These are phyloP conservation scores for Saccharomyces pastorianus DNA, from an alignment of 1,139 yeast species.

Conservation along the genomic window DNA sequence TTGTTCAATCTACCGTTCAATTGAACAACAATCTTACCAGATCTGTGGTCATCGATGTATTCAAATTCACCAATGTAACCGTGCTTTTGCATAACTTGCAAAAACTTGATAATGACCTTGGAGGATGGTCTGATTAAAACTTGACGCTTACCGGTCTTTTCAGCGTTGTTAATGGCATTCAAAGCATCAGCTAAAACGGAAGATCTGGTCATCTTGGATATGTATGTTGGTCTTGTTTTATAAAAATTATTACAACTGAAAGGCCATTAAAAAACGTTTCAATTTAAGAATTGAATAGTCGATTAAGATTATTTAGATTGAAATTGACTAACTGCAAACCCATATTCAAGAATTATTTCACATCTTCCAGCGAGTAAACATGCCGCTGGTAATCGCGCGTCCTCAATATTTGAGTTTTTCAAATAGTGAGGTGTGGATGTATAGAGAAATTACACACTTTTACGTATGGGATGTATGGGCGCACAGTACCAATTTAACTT, in stretches of 20 bases:
- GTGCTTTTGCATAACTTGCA: conserved; percentile 96
- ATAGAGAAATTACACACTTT: background rate
- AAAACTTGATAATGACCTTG: conserved; percentile 93
- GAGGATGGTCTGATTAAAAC: conserved; percentile 98
- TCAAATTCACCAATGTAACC: conserved; percentile 99
- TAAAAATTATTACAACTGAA: background rate
- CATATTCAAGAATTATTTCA: background rate
- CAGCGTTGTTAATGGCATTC: conserved; percentile 97
- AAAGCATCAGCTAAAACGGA: conserved; percentile 99
- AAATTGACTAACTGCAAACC: background rate
- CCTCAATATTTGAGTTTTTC: background rate
- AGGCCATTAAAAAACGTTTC: background rate
- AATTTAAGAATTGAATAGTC: background rate
- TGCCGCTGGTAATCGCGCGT: background rate
- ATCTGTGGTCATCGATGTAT: conserved; percentile 98
- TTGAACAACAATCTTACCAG: conserved; percentile 95
- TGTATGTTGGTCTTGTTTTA: background rate
- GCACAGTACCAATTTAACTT: background rate
- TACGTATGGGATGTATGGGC: background rate
- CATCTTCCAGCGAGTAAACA: background rate
- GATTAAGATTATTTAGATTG: background rate
- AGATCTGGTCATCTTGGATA: conserved; percentile 74
- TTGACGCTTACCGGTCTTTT: conserved; percentile 99
- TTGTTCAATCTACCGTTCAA: conserved; percentile 97
- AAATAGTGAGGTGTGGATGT: background rate